Base-by-base conservation (phyloP, 1,284 basidiomycete genomes). In the Cutaneotrichosporon mucoides region DNA sequence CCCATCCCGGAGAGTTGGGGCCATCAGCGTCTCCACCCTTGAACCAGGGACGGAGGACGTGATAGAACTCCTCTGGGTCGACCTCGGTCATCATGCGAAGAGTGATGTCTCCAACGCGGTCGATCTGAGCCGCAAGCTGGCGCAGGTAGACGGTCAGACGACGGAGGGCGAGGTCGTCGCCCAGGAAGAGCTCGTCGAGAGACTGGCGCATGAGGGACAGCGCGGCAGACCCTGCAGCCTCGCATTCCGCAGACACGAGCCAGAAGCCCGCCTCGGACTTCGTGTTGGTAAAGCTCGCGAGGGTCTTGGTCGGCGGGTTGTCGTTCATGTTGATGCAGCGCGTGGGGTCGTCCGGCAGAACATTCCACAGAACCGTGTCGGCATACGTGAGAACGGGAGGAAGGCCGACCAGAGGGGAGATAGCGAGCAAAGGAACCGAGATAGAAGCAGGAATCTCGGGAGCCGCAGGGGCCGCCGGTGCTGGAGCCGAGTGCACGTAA, bases 291-390 rank as follows among this genome's bases (percentile, higher is more conserved):
- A 97, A 97, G 0, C 68, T 86, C 69, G 54, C 81, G 80, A 80
- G 87, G 82, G 78, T 88, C 33, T 53, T 66, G 49, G 41, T 82
- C 74, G 61, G 84, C 69, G 62, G 82, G 66, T 79, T 79, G 48
- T 63, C 43, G 15, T 86, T 64, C 84, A 82, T 60, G 82, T 77
- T 62, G 83, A 84, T 60, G 84, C 68, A 59, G 35, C 73, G 53
- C 84, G 85, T 48, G 77, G 75, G 79, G 44, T 86, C 81, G 68
- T 85, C 78, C 56, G 76, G 67, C 15, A 84, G 80, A 7, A 79
- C 96, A 72, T 97, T 96, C 81, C 93, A 98, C 6, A 98, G 82
- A 2, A 97, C 93, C 36, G 88, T 89, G 73, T 95, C 93, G 10
- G 93, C 89, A 71, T 96, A 98, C 2, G 93, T 97, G 49, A 95